These are phyloP conservation scores for Glomus cerebriforme DNA, from an alignment of 192 early-diverging fungal genomes.

Conservation along the genomic window DNA sequence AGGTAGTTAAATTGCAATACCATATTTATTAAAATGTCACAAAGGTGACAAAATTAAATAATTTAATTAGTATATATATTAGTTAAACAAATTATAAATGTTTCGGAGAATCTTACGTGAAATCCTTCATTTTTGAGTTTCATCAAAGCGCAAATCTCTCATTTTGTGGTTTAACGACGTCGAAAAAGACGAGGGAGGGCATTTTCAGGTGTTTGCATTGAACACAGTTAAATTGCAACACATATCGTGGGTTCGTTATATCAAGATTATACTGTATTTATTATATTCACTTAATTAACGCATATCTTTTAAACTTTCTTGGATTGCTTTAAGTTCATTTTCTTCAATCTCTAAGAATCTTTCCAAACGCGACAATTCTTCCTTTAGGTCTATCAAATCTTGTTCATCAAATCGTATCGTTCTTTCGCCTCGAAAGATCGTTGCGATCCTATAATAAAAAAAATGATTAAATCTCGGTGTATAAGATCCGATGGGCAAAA, in stretches of 20 bases:
- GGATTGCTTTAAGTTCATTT: slow-evolving; percentile 73
- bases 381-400: slow-evolving; percentile 57
- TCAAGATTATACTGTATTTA: too few species aligned
- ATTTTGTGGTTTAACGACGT: too few species aligned
- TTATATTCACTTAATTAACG: background rate
- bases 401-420: slow-evolving; percentile 71
- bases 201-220: too few species aligned
- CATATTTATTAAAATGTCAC: too few species aligned
- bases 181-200: too few species aligned
- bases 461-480: background rate
- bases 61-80: too few species aligned
- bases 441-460: slow-evolving; percentile 53
- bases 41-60: background rate
- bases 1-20: slow-evolving; percentile 93
- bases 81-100: too few species aligned
- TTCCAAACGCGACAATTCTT: slow-evolving; percentile 66
- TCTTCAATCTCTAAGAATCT: slow-evolving; percentile 67
- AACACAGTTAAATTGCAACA: too few species aligned
- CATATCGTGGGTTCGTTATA: too few species aligned
- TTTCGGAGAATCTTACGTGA: slow-evolving; percentile 48
- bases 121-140: slow-evolving; percentile 77
- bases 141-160: too few species aligned
- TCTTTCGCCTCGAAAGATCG: slow-evolving; percentile 58
- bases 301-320: slow-evolving; percentile 62
- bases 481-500: background rate